A percentile compares a stretch with the other conserved stretches of the same genome.
These are phyloP conservation scores for Xylariales sp. DNA, from an alignment of 2,329 filamentous ascomycete genomes.

Conservation along the genomic window DNA sequence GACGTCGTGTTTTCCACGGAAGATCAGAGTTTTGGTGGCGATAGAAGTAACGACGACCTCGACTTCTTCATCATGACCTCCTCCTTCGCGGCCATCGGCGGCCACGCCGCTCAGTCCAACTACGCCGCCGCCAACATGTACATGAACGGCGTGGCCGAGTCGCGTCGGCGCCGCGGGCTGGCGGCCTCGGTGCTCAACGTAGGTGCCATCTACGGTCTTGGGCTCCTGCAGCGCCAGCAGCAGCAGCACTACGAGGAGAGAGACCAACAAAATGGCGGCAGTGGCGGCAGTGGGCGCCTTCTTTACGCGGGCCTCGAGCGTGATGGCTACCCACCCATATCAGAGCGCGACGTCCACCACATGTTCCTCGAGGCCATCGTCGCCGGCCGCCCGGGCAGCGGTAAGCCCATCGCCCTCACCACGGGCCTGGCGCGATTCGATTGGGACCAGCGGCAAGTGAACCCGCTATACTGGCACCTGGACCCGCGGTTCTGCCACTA, in stretches of 20 bases:
- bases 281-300: no score
- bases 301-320: slow-evolving; percentile 33
- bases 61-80: slow-evolving; percentile 45
- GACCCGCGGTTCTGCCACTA: slow-evolving; percentile 40
- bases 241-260: slow-evolving; percentile 33
- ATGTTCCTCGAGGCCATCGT: slow-evolving; percentile 47
- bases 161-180: slow-evolving; percentile 28
- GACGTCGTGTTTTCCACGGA: slow-evolving; percentile 33
- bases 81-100: slow-evolving; percentile 38
- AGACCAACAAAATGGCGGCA: no score
- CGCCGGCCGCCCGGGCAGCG: slow-evolving; percentile 28
- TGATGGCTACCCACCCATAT: slow-evolving; percentile 42
- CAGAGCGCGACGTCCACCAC: slow-evolving; percentile 46
- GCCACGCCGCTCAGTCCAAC: slow-evolving; percentile 38
- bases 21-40: no score
- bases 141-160: slow-evolving; percentile 38
- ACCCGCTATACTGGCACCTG: slow-evolving; percentile 35
- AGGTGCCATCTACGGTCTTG: slow-evolving; percentile 40
- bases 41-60: slow-evolving; percentile 22
- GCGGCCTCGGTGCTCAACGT: slow-evolving; percentile 37
- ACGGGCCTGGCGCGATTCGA: slow-evolving; percentile 35
- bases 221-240: slow-evolving; percentile 37
- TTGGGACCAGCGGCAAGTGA: slow-evolving; percentile 17
- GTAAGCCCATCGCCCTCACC: slow-evolving; percentile 28
- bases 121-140: slow-evolving; percentile 43